phyloP scores from a whole-genome alignment of 2,329 filamentous ascomycete genomes.

The Bipolaris victoriae region DNA sequence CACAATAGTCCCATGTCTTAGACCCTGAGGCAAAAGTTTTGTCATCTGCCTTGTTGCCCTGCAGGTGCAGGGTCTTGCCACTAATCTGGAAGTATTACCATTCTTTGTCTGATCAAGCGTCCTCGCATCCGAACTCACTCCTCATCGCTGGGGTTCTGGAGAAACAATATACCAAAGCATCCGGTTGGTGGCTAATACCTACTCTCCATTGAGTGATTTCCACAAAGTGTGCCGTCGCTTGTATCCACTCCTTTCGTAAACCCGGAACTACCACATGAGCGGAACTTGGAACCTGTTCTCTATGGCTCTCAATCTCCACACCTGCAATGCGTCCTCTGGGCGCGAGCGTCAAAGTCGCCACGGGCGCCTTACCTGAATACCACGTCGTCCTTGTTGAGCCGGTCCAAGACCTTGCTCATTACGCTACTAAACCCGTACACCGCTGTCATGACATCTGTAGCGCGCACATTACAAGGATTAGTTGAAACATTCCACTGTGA shows the following conservation, averaged over 20 bases:
- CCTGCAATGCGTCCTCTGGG: not conserved
- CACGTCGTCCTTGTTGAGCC: slow-evolving; percentile 2
- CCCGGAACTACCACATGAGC: slow-evolving; percentile 4
- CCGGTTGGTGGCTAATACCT: not conserved
- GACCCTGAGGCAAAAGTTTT: slow-evolving; percentile 34
- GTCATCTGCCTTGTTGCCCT: slow-evolving; percentile 40
- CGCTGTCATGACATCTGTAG: slow-evolving; percentile 18
- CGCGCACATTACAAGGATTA: slow-evolving; percentile 10
- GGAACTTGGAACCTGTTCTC: not conserved
- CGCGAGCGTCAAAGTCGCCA: not conserved
- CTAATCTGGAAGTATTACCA: slow-evolving; percentile 22
- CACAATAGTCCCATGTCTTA: slow-evolving; percentile 41
- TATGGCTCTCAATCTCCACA: not conserved
- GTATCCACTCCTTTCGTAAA: slow-evolving; percentile 5
- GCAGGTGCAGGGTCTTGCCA: slow-evolving; percentile 43
- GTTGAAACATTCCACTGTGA: slow-evolving; percentile 25
- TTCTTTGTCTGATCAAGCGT: slow-evolving; percentile 16
- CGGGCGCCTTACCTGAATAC: not conserved
- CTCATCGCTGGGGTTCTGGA: slow-evolving; percentile 7
- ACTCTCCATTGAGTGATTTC: slow-evolving; percentile 9
- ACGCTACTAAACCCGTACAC: slow-evolving; percentile 12
- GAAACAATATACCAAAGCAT: slow-evolving; percentile 7
- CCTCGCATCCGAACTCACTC: slow-evolving; percentile 15
- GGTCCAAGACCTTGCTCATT: slow-evolving; percentile 1
- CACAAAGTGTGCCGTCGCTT: slow-evolving; percentile 3